These are phyloP conservation scores for Oemleria cerasiformis DNA, from an alignment of 306 rosid genomes.

Conservation along the genomic window DNA sequence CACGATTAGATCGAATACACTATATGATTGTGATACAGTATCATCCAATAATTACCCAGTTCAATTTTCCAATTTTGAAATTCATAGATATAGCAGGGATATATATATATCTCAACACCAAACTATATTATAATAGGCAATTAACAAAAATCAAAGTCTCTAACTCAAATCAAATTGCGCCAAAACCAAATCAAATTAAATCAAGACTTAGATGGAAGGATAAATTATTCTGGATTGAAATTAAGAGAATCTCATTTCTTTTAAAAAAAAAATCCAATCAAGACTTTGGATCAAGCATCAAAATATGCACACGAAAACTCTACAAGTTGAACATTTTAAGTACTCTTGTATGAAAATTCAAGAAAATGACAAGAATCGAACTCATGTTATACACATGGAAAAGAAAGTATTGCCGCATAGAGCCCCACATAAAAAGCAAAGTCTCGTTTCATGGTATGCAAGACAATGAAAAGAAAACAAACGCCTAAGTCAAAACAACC, in stretches of 20 bases:
- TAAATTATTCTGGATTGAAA: background rate
- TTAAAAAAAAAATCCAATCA: background rate
- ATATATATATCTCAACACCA: no score
- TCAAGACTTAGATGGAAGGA: background rate
- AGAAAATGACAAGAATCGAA: background rate
- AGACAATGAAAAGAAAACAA: background rate
- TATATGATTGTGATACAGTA: no score
- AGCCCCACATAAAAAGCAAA: slow-evolving; percentile 1
- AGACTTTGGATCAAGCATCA: no score
- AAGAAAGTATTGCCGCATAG: background rate
- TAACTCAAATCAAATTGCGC: no score
- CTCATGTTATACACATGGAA: background rate
- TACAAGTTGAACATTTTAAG: background rate
- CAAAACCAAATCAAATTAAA: background rate
- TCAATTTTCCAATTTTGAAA: no score
- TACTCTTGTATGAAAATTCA: background rate
- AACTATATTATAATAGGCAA: no score
- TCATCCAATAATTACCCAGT: no score
- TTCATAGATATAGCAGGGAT: no score
- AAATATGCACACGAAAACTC: background rate
- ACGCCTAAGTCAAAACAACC: background rate
- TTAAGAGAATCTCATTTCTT: background rate
- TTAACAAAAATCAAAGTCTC: no score
- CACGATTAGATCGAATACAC: no score
- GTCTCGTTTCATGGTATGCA: background rate